A percentile compares a stretch with the other conserved stretches of the same genome.
These are phyloP conservation scores for Aspergillus cejpii DNA, from an alignment of 2,329 filamentous ascomycete genomes.

Conservation along the genomic window DNA sequence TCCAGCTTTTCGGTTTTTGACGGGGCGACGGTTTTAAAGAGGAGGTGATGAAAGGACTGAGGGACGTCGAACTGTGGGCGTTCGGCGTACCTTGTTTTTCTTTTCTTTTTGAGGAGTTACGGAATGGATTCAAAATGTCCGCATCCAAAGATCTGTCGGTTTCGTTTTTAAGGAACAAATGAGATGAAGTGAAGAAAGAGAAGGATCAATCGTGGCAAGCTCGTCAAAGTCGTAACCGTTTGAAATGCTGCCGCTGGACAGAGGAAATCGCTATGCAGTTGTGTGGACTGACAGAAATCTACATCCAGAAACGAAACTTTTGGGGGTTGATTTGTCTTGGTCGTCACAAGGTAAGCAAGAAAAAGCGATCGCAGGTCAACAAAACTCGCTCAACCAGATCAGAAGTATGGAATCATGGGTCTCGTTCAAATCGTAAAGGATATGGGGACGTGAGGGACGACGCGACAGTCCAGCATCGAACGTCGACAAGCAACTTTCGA, in stretches of 20 bases:
- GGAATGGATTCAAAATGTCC: neutral
- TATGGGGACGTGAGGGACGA: constrained; percentile 21
- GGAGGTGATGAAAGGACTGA: constrained; percentile 6
- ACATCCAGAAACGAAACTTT: constrained; percentile 19
- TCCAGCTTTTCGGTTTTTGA: constrained; percentile 83
- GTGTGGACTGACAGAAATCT: constrained; percentile 18
- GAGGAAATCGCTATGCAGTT: constrained; percentile 18
- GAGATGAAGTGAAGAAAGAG: constrained; percentile 7
- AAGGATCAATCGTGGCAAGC: constrained; percentile 24
- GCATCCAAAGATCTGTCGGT: constrained; percentile 6
- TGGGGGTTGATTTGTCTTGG: constrained; percentile 5
- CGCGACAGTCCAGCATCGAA: constrained; percentile 18
- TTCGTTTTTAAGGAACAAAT: constrained; percentile 13
- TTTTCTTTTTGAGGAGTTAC: neutral
- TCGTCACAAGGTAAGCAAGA: constrained; percentile 11
- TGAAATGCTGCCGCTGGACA: constrained; percentile 21
- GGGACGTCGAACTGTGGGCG: constrained; percentile 20
- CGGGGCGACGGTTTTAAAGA: constrained; percentile 27
- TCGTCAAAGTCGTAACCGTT: constrained; percentile 33
- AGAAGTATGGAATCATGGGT: constrained; percentile 34
- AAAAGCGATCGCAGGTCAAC: constrained; percentile 15
- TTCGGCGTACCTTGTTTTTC: constrained; percentile 19
- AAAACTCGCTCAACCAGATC: constrained; percentile 22
- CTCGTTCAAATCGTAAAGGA: constrained; percentile 41
- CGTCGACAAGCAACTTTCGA: constrained; percentile 8